Evolutionary conservation across 306 rosid genomes (phyloP).

Genomic region (Dalbergia cultrata): DNA sequence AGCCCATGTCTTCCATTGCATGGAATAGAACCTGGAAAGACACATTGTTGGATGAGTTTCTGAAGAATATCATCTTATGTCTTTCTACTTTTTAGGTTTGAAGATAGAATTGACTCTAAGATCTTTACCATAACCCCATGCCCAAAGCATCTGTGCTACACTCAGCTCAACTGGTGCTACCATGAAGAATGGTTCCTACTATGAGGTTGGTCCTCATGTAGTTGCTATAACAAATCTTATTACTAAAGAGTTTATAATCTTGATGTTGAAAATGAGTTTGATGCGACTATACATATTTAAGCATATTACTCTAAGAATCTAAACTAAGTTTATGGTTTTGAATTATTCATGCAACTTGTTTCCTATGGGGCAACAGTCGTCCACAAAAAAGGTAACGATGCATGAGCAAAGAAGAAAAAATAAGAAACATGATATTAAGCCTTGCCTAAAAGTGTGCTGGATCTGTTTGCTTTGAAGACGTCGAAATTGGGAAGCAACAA

Average conservation of each 20-base stretch:
- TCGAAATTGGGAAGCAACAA: slow-evolving; percentile 72
- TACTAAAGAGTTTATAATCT: too few species aligned
- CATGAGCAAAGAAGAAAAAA: not conserved
- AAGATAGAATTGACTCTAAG: not conserved
- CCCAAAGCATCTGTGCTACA: not conserved
- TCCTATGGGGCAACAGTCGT: not conserved
- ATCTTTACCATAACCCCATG: not conserved
- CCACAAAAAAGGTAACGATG: slow-evolving; percentile 5
- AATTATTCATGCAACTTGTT: slow-evolving; percentile 11
- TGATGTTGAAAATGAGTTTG: not conserved
- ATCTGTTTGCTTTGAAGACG: slow-evolving; percentile 69
- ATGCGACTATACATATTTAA: not conserved
- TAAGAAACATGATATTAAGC: slow-evolving; percentile 22
- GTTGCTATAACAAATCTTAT: too few species aligned
- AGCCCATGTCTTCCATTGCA: slow-evolving; percentile 86
- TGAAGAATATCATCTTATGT: not conserved
- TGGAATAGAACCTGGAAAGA: slow-evolving; percentile 50
- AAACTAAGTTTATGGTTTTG: not conserved
- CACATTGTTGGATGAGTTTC: not conserved
- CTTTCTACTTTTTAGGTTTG: not conserved
- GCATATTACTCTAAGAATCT: not conserved
- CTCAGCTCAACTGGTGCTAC: not conserved
- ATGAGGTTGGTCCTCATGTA: not conserved
- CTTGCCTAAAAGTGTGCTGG: slow-evolving; percentile 76
- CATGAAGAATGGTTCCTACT: not conserved